These are phyloP conservation scores for Globisporangium nodosum DNA, from an alignment of 352 stramenopile species.

Conservation along the genomic window DNA sequence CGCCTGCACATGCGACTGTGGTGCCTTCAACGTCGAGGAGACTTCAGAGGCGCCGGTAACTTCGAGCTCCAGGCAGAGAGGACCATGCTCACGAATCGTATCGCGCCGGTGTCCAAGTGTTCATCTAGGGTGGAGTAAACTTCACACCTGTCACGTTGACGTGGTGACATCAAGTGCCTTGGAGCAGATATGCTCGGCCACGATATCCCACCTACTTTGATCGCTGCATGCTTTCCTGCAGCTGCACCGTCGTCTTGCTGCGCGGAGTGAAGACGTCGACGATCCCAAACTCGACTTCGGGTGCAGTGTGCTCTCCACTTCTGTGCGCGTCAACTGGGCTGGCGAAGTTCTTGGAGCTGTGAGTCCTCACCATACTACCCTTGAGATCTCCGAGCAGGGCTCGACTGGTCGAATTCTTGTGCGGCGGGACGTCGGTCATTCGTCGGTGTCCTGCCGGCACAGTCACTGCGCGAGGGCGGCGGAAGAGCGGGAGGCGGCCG, in stretches of 20 bases:
- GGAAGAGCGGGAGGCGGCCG: slow-evolving; percentile 26
- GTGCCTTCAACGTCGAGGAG: too few relatives aligned
- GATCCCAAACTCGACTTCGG: not conserved
- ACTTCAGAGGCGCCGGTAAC: too few relatives aligned
- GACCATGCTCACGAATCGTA: too few relatives aligned
- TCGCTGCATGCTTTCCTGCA: not conserved
- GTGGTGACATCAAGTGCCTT: too few relatives aligned
- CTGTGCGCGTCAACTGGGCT: not conserved
- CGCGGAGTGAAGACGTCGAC: slow-evolving; percentile 16
- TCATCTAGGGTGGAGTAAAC: too few relatives aligned
- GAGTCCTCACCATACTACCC: not conserved
- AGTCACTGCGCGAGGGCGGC: slow-evolving; percentile 11
- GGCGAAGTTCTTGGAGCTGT: slow-evolving; percentile 12
- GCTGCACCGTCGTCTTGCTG: not conserved
- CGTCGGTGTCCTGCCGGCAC: slow-evolving; percentile 7
- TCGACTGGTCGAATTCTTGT: slow-evolving; percentile 3
- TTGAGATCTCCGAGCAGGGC: not conserved
- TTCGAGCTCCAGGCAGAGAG: too few relatives aligned
- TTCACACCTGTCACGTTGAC: too few relatives aligned
- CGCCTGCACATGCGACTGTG: too few relatives aligned
- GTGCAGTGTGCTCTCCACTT: not conserved
- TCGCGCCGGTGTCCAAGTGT: too few relatives aligned
- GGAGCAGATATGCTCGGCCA: too few relatives aligned
- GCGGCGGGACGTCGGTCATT: slow-evolving; percentile 23
- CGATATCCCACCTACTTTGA: not conserved